phyloP scores from a whole-genome alignment of 1,139 yeast genomes.

The Suhomyces wounanorum region DNA sequence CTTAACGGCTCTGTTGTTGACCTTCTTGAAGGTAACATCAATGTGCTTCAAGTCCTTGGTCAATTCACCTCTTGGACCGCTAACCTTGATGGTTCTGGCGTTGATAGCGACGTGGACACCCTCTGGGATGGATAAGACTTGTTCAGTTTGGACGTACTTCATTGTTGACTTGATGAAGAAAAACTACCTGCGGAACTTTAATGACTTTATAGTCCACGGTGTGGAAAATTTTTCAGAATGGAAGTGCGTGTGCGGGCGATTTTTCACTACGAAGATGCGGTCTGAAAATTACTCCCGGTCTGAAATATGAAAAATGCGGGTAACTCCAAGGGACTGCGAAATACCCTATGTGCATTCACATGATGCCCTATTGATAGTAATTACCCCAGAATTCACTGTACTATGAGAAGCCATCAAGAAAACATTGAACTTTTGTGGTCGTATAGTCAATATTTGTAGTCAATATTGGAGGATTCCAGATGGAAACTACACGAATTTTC shows the following conservation, averaged over 20 bases:
- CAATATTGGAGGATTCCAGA: no score
- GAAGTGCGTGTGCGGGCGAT: neutral
- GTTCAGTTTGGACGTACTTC: conserved; percentile 97
- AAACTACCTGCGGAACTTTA: conserved; percentile 7
- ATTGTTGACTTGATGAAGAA: conserved; percentile 39
- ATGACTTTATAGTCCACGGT: neutral
- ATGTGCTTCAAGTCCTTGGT: conserved; percentile 92
- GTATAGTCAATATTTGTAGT: no score
- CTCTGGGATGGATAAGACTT: conserved; percentile 88
- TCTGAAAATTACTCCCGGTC: neutral
- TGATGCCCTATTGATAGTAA: neutral
- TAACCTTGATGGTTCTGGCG: conserved; percentile 86
- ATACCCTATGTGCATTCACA: neutral
- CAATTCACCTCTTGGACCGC: conserved; percentile 98
- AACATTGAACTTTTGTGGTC: no score
- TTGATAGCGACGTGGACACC: conserved; percentile 90
- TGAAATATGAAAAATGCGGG: neutral
- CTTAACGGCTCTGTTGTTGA: conserved; percentile 71
- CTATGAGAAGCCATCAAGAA: no score
- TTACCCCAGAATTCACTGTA: neutral
- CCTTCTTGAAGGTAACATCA: conserved; percentile 87
- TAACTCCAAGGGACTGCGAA: conserved; percentile 5
- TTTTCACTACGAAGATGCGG: neutral
- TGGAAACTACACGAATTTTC: no score
- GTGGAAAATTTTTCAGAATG: neutral